Conservation (phyloP, 768 basidiomycete genomes). For the Obba rivulosa region DNA sequence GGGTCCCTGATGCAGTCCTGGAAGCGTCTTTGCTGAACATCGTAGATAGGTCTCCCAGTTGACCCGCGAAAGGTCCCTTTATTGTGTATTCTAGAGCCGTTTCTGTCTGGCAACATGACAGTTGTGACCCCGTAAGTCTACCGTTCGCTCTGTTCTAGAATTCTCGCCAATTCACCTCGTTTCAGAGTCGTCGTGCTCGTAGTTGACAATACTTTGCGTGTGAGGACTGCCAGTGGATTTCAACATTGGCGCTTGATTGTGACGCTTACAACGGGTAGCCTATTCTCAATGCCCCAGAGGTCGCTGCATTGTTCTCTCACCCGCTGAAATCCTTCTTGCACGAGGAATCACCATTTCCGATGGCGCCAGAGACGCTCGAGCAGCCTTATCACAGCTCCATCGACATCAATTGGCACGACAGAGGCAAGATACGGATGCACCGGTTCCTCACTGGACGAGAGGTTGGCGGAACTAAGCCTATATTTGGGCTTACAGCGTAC, state of each 20-base stretch:
- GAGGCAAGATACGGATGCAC: constrained; percentile 53
- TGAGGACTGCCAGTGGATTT: constrained; percentile 20
- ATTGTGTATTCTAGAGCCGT: constrained; percentile 75
- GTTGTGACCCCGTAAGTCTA: constrained; percentile 81
- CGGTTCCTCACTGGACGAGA: constrained; percentile 85
- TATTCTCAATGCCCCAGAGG: constrained; percentile 74
- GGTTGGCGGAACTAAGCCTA: constrained; percentile 79
- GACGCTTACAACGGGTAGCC: constrained; percentile 60
- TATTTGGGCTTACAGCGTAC: constrained; percentile 84
- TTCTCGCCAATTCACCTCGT: neutral
- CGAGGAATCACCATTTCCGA: constrained; percentile 50
- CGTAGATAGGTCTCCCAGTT: constrained; percentile 75
- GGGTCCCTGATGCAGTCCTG: neutral
- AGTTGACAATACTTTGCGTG: constrained; percentile 69
- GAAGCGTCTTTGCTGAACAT: neutral
- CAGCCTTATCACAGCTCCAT: constrained; percentile 59
- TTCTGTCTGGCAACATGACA: constrained; percentile 63
- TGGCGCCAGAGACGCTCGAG: constrained; percentile 48
- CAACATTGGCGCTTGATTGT: too few species aligned
- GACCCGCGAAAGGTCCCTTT: constrained; percentile 68
- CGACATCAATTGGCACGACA: constrained; percentile 44
- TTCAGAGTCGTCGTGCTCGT: constrained; percentile 80
- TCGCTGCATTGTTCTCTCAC: constrained; percentile 79
- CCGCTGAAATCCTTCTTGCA: constrained; percentile 71
- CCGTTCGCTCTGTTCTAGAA: neutral